Evolutionary conservation across 352 stramenopile genomes (phyloP).

Genomic region (Phytophthora sansomeana): DNA sequence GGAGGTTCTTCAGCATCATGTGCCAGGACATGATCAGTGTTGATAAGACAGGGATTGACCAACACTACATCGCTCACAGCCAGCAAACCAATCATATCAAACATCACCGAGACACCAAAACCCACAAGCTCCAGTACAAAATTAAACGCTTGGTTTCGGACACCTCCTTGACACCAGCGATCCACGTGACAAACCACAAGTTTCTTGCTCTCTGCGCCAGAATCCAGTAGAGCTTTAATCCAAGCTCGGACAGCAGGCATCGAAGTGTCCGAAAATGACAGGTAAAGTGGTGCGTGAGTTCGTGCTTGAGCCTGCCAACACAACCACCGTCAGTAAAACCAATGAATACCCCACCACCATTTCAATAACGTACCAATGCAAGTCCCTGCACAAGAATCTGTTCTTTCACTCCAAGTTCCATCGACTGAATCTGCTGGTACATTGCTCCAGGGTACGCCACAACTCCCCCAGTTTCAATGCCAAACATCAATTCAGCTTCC

Average conservation of each 20-base stretch:
- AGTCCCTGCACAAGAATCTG: conserved; percentile 44
- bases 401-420: conserved; percentile 31
- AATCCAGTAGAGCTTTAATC: conserved; percentile 43
- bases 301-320: conserved; percentile 53
- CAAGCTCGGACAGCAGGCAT: conserved; percentile 36
- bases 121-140: conserved; percentile 57
- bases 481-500: conserved; percentile 78
- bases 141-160: conserved; percentile 1
- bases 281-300: conserved; percentile 64
- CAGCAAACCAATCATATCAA: conserved; percentile 72
- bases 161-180: conserved; percentile 53
- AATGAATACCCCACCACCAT: neutral
- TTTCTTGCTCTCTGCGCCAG: conserved; percentile 50
- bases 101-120: conserved; percentile 58
- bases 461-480: conserved; percentile 35
- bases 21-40: neutral
- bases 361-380: conserved; percentile 29
- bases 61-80: conserved; percentile 62
- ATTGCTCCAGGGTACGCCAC: conserved; percentile 57
- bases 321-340: conserved; percentile 3
- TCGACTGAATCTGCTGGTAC: conserved; percentile 68
- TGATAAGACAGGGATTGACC: conserved; percentile 42
- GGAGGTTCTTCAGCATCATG: conserved; percentile 38
- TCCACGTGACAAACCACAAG: conserved; percentile 79
- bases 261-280: conserved; percentile 60